Evolutionary conservation across 202 grass and related monocot genomes (phyloP).

Genomic region (Cymbopogon flexuosus): DNA sequence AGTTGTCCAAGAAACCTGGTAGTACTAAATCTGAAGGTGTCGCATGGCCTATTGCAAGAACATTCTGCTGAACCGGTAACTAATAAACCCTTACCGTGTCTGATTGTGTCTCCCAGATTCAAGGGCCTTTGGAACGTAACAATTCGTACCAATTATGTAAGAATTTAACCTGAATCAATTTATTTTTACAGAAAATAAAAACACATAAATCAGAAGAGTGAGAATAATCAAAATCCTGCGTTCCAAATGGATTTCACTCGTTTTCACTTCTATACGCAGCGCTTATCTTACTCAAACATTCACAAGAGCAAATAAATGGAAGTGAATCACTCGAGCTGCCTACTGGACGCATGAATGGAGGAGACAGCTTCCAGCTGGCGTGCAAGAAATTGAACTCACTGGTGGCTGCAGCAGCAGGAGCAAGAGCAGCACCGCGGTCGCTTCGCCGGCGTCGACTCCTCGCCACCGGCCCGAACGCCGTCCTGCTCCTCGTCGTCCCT

Average conservation of each 20-base stretch:
- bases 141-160: neutral
- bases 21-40: neutral
- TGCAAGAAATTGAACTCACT: neutral
- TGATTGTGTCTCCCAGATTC: neutral
- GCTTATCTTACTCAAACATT: neutral
- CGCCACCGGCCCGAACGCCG: neutral
- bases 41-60: neutral
- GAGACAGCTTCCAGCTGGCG: neutral
- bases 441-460: slow-evolving; percentile 15
- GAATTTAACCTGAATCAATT: neutral
- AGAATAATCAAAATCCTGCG: too few relatives aligned
- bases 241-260: too few relatives aligned
- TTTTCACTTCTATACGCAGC: neutral
- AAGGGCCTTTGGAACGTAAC: neutral
- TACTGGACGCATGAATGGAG: neutral
- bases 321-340: neutral
- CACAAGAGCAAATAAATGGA: neutral
- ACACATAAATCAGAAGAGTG: too few relatives aligned
- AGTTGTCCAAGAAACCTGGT: neutral
- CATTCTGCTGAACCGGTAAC: too few relatives aligned
- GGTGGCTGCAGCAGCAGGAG: slow-evolving; percentile 2
- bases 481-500: slow-evolving; percentile 6
- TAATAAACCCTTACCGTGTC: neutral
- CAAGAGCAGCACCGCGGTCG: slow-evolving; percentile 8
- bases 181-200: too few relatives aligned